Evolutionary conservation across 2,329 filamentous ascomycete species (phyloP).

Genomic region (Blumeriella jaapii): DNA sequence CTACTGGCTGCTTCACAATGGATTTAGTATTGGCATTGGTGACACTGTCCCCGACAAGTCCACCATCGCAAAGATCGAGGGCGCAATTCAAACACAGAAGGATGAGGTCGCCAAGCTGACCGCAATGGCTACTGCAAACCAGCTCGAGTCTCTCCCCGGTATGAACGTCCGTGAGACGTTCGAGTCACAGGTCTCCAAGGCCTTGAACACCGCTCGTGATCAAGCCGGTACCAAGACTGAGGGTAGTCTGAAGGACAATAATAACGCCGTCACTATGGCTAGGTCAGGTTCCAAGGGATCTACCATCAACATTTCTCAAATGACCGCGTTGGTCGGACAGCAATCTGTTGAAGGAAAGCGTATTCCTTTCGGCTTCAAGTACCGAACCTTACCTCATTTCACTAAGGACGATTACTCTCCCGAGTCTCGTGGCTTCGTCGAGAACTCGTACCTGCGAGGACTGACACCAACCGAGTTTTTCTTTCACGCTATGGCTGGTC

Average conservation of each 20-base stretch:
- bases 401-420: slow-evolving; percentile 99
- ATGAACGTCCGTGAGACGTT: slow-evolving; percentile 99
- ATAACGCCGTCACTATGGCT: slow-evolving; percentile 96
- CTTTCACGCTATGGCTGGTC: slow-evolving; percentile 99
- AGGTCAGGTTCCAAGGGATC: slow-evolving; percentile 96
- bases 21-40: slow-evolving; percentile 96
- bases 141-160: slow-evolving; percentile 85
- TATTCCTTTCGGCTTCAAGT: slow-evolving; percentile 98
- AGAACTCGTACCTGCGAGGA: slow-evolving; percentile 95
- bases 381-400: slow-evolving; percentile 91
- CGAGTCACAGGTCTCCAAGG: slow-evolving; percentile 91
- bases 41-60: slow-evolving; percentile 86
- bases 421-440: slow-evolving; percentile 92
- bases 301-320: slow-evolving; percentile 98
- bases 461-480: slow-evolving; percentile 95
- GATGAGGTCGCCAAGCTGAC: slow-evolving; percentile 67
- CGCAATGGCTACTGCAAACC: slow-evolving; percentile 67
- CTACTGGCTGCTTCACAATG: slow-evolving; percentile 94
- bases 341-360: slow-evolving; percentile 98
- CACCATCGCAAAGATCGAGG: slow-evolving; percentile 77
- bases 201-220: slow-evolving; percentile 90
- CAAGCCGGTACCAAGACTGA: slow-evolving; percentile 88
- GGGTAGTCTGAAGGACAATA: slow-evolving; percentile 84
- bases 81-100: slow-evolving; percentile 73
- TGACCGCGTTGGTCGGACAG: slow-evolving; percentile 95